phyloP scores from a whole-genome alignment of 306 rosid species.

The Carpinus viminea region DNA sequence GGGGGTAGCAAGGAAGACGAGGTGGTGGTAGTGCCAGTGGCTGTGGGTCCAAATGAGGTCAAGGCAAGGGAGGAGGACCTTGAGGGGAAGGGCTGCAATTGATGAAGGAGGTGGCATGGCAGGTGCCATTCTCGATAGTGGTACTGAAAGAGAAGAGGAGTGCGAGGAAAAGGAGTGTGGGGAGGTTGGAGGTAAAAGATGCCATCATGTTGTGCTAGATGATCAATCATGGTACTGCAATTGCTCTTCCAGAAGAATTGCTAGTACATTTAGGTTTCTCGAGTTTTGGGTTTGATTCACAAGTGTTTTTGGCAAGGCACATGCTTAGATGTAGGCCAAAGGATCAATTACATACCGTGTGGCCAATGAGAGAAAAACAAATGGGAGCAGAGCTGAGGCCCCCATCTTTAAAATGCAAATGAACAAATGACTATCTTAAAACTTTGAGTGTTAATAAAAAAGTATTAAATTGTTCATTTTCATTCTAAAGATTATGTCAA shows the following conservation, averaged over 20 bases:
- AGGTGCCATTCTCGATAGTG: conserved; percentile 59
- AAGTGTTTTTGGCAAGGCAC: not conserved
- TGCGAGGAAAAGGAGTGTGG: conserved; percentile 71
- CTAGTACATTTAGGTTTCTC: not conserved
- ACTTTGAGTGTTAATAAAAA: not conserved
- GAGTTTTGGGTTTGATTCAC: not conserved
- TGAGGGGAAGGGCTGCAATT: conserved; percentile 78
- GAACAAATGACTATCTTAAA: not conserved
- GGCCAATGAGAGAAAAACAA: not conserved
- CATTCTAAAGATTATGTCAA: not conserved
- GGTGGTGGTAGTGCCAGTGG: conserved; percentile 18
- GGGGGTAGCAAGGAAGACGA: conserved; percentile 49
- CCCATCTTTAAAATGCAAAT: not conserved
- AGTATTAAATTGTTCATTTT: not conserved
- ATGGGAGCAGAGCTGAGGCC: not conserved
- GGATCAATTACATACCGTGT: not conserved
- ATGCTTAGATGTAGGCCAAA: not conserved
- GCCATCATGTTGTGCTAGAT: conserved; percentile 29
- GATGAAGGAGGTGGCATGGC: conserved; percentile 65
- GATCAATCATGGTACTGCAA: not conserved
- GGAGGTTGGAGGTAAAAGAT: conserved; percentile 46
- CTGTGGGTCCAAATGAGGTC: conserved; percentile 46
- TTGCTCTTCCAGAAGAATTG: not conserved
- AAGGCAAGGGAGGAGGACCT: conserved; percentile 70
- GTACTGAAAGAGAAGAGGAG: conserved; percentile 73